Base-by-base conservation (phyloP, 2,329 filamentous ascomycete species). In the Chrysoporthe puriensis region DNA sequence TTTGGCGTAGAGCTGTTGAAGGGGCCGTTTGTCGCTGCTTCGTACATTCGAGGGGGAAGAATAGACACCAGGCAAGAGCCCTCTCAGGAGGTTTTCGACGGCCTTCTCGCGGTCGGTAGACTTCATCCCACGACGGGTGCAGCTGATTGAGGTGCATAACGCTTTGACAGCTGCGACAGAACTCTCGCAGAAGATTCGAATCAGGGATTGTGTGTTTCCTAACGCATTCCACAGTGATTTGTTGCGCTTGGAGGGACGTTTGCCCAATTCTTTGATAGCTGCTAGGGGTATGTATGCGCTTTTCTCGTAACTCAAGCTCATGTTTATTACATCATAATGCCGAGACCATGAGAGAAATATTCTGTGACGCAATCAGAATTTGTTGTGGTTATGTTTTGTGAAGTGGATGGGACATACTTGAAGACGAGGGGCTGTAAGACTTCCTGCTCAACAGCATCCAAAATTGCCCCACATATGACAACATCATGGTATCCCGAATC, bases 21-120 rank as follows among this genome's bases (percentile, higher is more conserved):
- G 40, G 5, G 66, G 66, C 5, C 66, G 66, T 8, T 26, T 67
- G 66, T 67, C 66, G 4, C 26, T 63, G 46, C 36, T 54, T 16
- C 42, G 43, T 6, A 46, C 36, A 16, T 9, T 32, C 1, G 44
- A 16, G 1, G 44, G 18, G 7, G 54, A 60, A 2, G 11, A 3
- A 26, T 67, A 67, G 21, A 67, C 66, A 32, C 54, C 62, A 21
- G 66, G 66, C 21, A 67, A 36, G n/a, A 67, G 62, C 4, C 36
- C 62, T 7, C 56, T 54, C 46, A 67, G 56, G 62, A 67, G 62
- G 7, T 60, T 36, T 36, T 67, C 56, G 18, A 67, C 57, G n/a
- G 40, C 21, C 36, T 16, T 21, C 56, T 67, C 44, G 34, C 62
- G 50, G n/a, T 48, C 14, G n/a, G 36, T 14, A 40, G 50, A 18